Conservation (phyloP, 1,139 yeast species). For the Blastobotrys persicus region DNA sequence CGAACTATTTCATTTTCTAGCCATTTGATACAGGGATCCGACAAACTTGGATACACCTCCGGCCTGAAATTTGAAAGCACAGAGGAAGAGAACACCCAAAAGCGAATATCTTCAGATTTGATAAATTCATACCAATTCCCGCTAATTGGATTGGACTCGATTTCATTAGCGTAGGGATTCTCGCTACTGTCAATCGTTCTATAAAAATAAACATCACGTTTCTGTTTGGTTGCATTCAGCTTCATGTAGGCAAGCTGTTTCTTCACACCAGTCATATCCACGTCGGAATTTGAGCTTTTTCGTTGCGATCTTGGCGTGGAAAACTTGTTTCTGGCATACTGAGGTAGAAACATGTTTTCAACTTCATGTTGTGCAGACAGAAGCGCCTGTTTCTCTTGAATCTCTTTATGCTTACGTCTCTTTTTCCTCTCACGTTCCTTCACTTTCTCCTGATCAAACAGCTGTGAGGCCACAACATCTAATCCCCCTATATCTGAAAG, state of each 20-base stretch:
- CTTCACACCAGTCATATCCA: neutral
- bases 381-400: neutral
- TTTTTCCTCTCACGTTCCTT: neutral
- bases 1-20: slow-evolving; percentile 10
- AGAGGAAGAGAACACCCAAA: slow-evolving; percentile 13
- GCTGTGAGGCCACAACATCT: neutral
- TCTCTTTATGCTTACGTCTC: neutral
- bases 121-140: slow-evolving; percentile 13
- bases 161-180: neutral
- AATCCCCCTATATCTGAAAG: neutral
- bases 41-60: slow-evolving; percentile 6
- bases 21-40: slow-evolving; percentile 14
- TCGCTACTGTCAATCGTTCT: neutral
- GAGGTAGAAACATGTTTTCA: neutral
- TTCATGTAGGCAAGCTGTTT: slow-evolving; percentile 1
- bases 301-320: slow-evolving; percentile 4
- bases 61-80: slow-evolving; percentile 9
- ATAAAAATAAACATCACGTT: slow-evolving; percentile 1
- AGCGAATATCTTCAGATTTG: slow-evolving; percentile 9
- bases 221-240: neutral
- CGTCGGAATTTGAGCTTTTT: neutral
- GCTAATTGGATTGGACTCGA: neutral
- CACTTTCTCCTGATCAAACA: neutral
- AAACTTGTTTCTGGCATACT: neutral
- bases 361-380: neutral